These are phyloP conservation scores for Malassezia cuniculi DNA, from an alignment of 1,284 basidiomycete genomes.

Conservation along the genomic window DNA sequence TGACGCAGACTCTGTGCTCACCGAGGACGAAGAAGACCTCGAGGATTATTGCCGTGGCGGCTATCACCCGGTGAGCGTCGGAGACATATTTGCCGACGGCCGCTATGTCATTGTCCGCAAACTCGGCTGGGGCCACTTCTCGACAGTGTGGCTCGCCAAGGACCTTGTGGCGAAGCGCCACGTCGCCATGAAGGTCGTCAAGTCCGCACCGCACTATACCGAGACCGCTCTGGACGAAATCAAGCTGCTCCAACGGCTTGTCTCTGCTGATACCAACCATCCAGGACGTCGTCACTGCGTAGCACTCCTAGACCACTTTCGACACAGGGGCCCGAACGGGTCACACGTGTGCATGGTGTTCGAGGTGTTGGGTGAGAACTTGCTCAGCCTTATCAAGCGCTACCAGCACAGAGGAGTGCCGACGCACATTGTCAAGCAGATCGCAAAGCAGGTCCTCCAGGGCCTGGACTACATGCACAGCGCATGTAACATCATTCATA, in stretches of 20 bases:
- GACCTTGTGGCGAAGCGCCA: constrained; percentile 61
- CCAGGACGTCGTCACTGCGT: constrained; percentile 55
- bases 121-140: constrained; percentile 95
- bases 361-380: constrained; percentile 92
- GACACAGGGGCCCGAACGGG: constrained; percentile 89
- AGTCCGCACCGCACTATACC: constrained; percentile 89
- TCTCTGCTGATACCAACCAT: constrained; percentile 60
- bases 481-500: constrained; percentile 74
- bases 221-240: constrained; percentile 98
- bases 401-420: constrained; percentile 92
- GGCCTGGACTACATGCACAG: constrained; percentile 96
- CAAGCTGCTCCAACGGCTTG: constrained; percentile 87
- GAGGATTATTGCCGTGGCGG: constrained; percentile 53
- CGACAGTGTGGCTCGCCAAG: constrained; percentile 47
- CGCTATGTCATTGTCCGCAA: constrained; percentile 86
- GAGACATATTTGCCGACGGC: constrained; percentile 75
- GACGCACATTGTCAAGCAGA: constrained; percentile 83
- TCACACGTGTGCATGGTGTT: constrained; percentile 99
- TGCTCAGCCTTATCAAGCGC: constrained; percentile 92
- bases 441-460: constrained; percentile 87
- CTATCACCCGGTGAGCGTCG: constrained; percentile 85
- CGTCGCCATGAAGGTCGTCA: constrained; percentile 96
- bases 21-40: constrained; percentile 47
- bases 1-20: constrained; percentile 31
- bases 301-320: constrained; percentile 90